Evolutionary conservation across 139 green algal species (phyloP), one percentile per base, ranked within the genome.

Genomic region (Picochlorum sp.): DNA sequence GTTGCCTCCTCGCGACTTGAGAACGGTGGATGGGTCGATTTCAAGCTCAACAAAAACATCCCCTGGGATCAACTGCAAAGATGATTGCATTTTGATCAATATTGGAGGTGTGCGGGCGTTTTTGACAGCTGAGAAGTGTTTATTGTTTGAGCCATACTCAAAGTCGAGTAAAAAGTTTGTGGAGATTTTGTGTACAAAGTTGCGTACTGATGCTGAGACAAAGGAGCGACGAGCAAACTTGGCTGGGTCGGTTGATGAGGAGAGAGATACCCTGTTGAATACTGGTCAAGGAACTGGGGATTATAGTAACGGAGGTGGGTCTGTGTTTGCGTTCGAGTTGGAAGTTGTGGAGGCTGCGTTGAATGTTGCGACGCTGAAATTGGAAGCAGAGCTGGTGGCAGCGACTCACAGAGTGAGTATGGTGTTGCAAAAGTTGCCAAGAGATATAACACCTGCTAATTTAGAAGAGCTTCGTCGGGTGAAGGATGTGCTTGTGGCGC

Each of bases 391-490:
- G 78, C 76, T 97, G 67, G 32, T 79, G 57, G 62, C 51, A 4
- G 80, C 90, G 21, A 89, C 74, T 18, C 57, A 66, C n/a, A 74
- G 86, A 26, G 83, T 92, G 61, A 57, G 54, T 3, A 63, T 57
- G 49, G 79, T 93, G 67, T 72, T 94, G 63, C 78, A 84, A 47
- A 87, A 80, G 67, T 79, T 97, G 74, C 90, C 90, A 7, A 61
- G 69, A 0, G 84, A 96, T 57, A 88, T 95, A 72, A 96, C 84
- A 44, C 88, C 90, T 6, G 69, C 89, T n/a, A 95, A 91, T 68
- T 77, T 97, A 59, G 90, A 97, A 73, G 88, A 96, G 81, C 80
- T 97, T 65, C 84, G 90, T 8, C 77, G 82, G 2, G 84, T 95
- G 21, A 97, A 97, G 76, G 77, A 85, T 51, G 63, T 80, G 34